Conservation (phyloP, 768 basidiomycete species). For the Vararia minispora region DNA sequence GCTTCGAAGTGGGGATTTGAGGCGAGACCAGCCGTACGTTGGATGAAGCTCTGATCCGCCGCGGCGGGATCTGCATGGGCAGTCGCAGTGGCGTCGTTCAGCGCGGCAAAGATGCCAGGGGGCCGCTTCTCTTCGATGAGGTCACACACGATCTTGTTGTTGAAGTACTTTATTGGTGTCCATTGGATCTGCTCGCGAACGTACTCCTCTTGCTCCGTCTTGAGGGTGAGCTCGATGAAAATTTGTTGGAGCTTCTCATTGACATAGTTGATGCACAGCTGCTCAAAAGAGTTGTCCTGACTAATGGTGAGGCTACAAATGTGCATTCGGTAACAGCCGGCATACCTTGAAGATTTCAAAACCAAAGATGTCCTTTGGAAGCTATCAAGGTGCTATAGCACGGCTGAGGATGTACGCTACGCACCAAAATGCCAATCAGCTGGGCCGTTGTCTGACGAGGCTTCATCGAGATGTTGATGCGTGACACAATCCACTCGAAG, state of each 20-base stretch:
- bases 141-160: slow-evolving; percentile 97
- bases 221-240: slow-evolving; percentile 96
- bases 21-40: slow-evolving; percentile 71
- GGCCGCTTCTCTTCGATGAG: slow-evolving; percentile 95
- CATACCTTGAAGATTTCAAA: slow-evolving; percentile 96
- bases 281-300: slow-evolving; percentile 91
- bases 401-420: slow-evolving; percentile 15
- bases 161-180: slow-evolving; percentile 99
- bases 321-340: slow-evolving; percentile 6
- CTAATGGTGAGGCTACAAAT: neutral
- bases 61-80: slow-evolving; percentile 95
- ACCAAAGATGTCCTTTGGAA: slow-evolving; percentile 83
- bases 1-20: slow-evolving; percentile 92
- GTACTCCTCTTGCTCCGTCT: slow-evolving; percentile 99
- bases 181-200: slow-evolving; percentile 98
- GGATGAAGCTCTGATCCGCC: slow-evolving; percentile 94
- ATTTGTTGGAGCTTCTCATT: slow-evolving; percentile 99
- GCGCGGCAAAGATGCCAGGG: slow-evolving; percentile 93
- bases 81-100: slow-evolving; percentile 98
- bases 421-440: slow-evolving; percentile 84
- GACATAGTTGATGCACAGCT: slow-evolving; percentile 99
- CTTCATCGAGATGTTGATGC: slow-evolving; percentile 95
- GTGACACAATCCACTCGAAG: slow-evolving; percentile 98
- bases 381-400: slow-evolving; percentile 1
- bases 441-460: slow-evolving; percentile 61